phyloP scores from a whole-genome alignment of 139 green algal species.

The Auxenochlorella pyrenoidosa region DNA sequence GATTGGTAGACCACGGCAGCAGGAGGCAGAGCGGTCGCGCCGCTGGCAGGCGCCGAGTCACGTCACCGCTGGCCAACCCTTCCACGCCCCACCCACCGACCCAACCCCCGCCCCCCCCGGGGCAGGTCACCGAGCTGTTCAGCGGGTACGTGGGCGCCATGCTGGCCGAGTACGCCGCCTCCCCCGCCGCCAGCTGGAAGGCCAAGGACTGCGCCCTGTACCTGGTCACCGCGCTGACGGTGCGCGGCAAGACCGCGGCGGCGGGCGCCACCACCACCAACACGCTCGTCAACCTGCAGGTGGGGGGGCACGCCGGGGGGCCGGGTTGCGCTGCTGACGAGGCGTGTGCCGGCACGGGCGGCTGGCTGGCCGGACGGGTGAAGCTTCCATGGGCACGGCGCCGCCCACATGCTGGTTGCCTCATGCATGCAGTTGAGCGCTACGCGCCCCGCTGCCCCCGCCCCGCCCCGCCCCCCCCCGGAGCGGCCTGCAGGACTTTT shows the following conservation, averaged over 20 bases:
- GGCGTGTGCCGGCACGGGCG: neutral
- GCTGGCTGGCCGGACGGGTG: no score
- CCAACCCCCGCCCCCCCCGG: neutral
- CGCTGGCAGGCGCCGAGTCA: no score
- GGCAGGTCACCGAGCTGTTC: slow-evolving; percentile 85
- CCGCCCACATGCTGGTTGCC: no score
- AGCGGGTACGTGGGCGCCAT: slow-evolving; percentile 79
- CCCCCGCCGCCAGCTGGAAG: slow-evolving; percentile 78
- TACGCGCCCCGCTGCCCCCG: no score
- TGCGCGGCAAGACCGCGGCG: slow-evolving; percentile 83
- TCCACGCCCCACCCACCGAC: no score
- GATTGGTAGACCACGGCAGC: neutral
- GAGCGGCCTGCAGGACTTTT: slow-evolving; percentile 21
- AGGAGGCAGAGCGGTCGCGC: neutral
- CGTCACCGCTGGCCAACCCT: no score
- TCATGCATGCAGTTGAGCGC: no score
- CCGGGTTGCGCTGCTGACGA: neutral
- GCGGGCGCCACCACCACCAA: slow-evolving; percentile 91
- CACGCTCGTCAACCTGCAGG: slow-evolving; percentile 88
- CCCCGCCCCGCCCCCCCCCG: neutral
- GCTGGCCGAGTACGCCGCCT: slow-evolving; percentile 76
- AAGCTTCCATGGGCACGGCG: no score
- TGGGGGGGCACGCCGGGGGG: slow-evolving; percentile 63
- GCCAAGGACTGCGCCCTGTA: slow-evolving; percentile 97
- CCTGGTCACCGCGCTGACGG: slow-evolving; percentile 93